Evolutionary conservation across 306 rosid species (phyloP).

Genomic region (Cucurbita pepo): DNA sequence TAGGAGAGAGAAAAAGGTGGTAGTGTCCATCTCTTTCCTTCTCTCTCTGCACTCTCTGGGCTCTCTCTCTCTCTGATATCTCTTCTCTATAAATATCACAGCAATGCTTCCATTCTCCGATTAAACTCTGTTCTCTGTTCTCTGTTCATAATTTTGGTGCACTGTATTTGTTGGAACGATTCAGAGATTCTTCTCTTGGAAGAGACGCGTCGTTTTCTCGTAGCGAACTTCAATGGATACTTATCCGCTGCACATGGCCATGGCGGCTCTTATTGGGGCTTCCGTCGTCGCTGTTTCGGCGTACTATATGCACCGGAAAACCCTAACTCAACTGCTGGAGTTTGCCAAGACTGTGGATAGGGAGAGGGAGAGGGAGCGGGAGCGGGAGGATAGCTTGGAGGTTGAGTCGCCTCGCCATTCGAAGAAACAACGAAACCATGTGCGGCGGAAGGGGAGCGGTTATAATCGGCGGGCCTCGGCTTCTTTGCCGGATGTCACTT

Average conservation of each 20-base stretch:
- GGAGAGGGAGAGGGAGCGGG: slow-evolving; percentile 20
- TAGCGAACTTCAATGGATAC: slow-evolving; percentile 46
- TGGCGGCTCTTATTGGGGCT: slow-evolving; percentile 94
- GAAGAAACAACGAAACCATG: slow-evolving; percentile 33
- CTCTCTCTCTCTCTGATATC: background rate
- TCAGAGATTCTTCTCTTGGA: background rate
- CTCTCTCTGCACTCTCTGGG: background rate
- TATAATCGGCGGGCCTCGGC: slow-evolving; percentile 37
- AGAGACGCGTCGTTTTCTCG: slow-evolving; percentile 36
- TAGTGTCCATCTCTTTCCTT: background rate
- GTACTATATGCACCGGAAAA: slow-evolving; percentile 82
- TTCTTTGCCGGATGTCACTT: slow-evolving; percentile 71
- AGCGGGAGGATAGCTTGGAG: slow-evolving; percentile 19
- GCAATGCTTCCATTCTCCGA: background rate
- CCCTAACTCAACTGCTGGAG: slow-evolving; percentile 75
- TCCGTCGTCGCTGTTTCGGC: slow-evolving; percentile 85
- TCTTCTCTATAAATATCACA: slow-evolving; percentile 29
- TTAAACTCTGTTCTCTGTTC: slow-evolving; percentile 12
- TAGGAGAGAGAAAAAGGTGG: background rate
- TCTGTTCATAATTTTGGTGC: background rate
- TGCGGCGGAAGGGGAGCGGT: slow-evolving; percentile 25
- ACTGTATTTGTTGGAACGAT: background rate
- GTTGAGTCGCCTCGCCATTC: slow-evolving; percentile 36
- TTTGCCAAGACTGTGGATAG: slow-evolving; percentile 68
- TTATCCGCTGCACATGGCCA: slow-evolving; percentile 65